These are phyloP conservation scores for Nicotiana knightiana DNA, from an alignment of 257 asterid genomes.

Conservation along the genomic window DNA sequence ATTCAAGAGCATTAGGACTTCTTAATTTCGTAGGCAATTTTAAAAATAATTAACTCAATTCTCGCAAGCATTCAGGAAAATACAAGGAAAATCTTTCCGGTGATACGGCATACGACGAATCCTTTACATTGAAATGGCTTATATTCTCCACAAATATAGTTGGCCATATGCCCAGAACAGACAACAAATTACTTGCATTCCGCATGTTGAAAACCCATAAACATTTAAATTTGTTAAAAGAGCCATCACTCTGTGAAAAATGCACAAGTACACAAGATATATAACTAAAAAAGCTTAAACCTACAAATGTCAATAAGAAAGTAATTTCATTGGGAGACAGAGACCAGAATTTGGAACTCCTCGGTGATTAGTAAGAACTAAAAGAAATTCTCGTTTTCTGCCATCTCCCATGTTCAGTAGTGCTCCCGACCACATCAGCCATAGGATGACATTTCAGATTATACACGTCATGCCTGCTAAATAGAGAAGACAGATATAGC, in stretches of 20 bases:
- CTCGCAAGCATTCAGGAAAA: background rate
- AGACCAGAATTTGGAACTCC: background rate
- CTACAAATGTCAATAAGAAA: background rate
- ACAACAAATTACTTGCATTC: background rate
- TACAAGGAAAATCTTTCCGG: background rate
- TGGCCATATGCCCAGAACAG: background rate
- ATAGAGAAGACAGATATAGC: background rate
- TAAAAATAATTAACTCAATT: background rate
- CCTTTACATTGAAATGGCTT: background rate
- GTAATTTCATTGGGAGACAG: background rate
- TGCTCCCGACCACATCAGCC: background rate
- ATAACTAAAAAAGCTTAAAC: background rate
- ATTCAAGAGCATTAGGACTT: background rate
- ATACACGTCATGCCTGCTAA: background rate
- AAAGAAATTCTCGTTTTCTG: background rate
- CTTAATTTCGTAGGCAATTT: too few relatives aligned
- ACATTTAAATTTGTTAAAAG: background rate
- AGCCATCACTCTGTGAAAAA: background rate
- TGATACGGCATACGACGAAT: background rate
- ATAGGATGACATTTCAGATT: background rate
- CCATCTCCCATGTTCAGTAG: background rate
- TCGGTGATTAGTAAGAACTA: background rate
- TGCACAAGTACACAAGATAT: background rate
- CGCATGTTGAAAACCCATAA: background rate
- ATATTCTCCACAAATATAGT: background rate